Base-by-base conservation (phyloP, 345 rosid species). In the Bruguiera sexangula region DNA sequence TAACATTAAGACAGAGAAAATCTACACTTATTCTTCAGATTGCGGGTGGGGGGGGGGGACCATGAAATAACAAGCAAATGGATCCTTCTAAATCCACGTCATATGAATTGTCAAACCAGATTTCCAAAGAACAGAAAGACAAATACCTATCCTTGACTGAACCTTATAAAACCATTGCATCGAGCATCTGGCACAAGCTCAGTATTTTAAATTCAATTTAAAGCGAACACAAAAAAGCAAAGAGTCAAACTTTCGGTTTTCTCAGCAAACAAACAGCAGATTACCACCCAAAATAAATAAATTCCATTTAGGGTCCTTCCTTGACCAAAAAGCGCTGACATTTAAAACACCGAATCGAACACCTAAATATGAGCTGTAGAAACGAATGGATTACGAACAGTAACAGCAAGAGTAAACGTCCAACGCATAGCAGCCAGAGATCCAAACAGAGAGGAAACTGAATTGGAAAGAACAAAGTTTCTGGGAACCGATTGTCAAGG, bases 221-320 rank as follows among this genome's bases (percentile, higher is more conserved):
- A 63, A 62, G 18, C 56, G 34, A 29, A 8, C 48, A 30, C 5
- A 63, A 11, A 43, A 53, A 39, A 39, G n/a, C 43, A 56, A 20
- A 43, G 20, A 7, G 56, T 64, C 34, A 43, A 54, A 29, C 56
- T 61, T 64, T 69, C 64, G n/a, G 27, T 21, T 73, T 73, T 69
- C 65, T 36, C 77, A 53, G 66, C 39, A 58, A 36, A 57, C 60
- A 68, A 59, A 36, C 69, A 66, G 22, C 50, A 31, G 48, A 21
- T 36, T 26, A 21, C 57, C 29, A 29, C n/a, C 16, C 48, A 21
- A 50, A n/a, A 22, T 32, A 21, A 21, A 8, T 9, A 55, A 8
- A 55, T 8, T 55, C 59, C 59, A 55, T n/a, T 3, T 22, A 22
- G 21, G 22, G 6, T 55, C 59, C 16, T 56, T 18, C 21, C 51